A percentile compares a stretch with the other conserved stretches of the same genome.
phyloP scores from a whole-genome alignment of 2,329 filamentous ascomycete species.

The Fusarium liriodendri region DNA sequence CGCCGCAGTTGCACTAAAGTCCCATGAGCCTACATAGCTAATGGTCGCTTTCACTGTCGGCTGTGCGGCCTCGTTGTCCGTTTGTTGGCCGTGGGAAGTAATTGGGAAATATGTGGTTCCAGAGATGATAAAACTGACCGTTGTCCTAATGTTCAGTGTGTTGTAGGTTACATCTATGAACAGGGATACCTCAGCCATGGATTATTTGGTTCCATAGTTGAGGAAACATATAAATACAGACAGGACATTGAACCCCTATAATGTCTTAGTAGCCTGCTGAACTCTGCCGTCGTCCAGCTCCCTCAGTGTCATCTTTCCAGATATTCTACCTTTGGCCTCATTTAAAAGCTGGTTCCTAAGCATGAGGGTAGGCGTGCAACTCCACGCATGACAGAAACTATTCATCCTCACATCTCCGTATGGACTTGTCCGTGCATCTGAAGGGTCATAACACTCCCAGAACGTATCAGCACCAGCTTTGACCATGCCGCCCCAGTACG shows the following conservation, averaged over 20 bases:
- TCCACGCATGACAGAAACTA: slow-evolving; percentile 33
- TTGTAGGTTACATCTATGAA: too few relatives aligned
- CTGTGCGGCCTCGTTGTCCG: too few relatives aligned
- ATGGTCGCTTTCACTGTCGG: too few relatives aligned
- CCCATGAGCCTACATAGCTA: too few relatives aligned
- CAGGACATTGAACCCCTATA: not conserved
- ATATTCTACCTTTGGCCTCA: not conserved
- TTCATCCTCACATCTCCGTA: slow-evolving; percentile 32
- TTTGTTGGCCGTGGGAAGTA: too few relatives aligned
- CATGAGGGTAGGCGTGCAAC: slow-evolving; percentile 28
- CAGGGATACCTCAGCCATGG: too few relatives aligned
- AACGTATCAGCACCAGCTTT: slow-evolving; percentile 25
- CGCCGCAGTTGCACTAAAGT: too few relatives aligned
- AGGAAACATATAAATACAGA: not conserved
- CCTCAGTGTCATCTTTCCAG: not conserved
- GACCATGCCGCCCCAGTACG: slow-evolving; percentile 33
- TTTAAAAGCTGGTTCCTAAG: not conserved
- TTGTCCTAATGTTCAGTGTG: too few relatives aligned
- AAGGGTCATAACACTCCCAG: slow-evolving; percentile 29
- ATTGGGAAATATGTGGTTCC: too few relatives aligned
- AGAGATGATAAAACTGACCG: too few relatives aligned
- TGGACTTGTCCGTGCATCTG: slow-evolving; percentile 21
- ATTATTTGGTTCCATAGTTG: not conserved
- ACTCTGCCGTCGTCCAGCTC: not conserved
- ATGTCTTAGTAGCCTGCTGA: not conserved